Conservation (phyloP, 2,329 filamentous ascomycete species). For the Aspergillus luchuensis region DNA sequence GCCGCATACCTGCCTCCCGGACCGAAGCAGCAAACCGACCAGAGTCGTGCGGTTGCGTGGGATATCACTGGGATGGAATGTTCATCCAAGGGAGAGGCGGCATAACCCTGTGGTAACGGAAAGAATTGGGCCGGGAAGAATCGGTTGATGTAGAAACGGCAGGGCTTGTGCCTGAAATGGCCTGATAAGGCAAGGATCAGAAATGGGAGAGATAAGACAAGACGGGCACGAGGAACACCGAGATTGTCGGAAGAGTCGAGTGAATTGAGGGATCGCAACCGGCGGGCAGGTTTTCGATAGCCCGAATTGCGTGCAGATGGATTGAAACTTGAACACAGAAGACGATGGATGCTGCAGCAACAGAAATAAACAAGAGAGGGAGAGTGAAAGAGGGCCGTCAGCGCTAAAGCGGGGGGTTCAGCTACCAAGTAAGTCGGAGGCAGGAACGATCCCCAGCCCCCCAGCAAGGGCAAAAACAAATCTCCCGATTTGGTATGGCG, state of each 20-base stretch:
- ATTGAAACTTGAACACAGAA: not conserved
- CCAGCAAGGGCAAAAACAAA: constrained; percentile 39
- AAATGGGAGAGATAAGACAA: not conserved
- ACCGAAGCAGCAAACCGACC: constrained; percentile 28
- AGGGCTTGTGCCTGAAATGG: constrained; percentile 3
- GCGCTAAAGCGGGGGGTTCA: constrained; percentile 8
- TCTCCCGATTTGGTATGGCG: constrained; percentile 41
- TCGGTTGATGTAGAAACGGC: constrained; percentile 32
- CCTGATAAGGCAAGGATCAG: not conserved
- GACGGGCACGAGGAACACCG: not conserved
- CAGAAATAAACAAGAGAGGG: constrained; percentile 1
- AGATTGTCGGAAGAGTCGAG: not conserved
- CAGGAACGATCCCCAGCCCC: constrained; percentile 26
- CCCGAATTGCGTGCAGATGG: not conserved
- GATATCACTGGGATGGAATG: constrained; percentile 22
- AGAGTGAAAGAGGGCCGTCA: constrained; percentile 8
- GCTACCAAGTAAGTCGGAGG: constrained; percentile 19
- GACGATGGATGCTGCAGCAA: constrained; percentile 5
- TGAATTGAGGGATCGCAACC: not conserved
- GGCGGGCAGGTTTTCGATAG: not conserved
- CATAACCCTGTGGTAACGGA: constrained; percentile 25
- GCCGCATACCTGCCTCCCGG: constrained; percentile 44
- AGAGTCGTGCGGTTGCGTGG: constrained; percentile 10
- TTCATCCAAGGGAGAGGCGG: constrained; percentile 28
- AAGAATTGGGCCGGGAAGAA: constrained; percentile 18